phyloP scores from a whole-genome alignment of 495 filamentous ascomycete genomes.

The Aspergillus kassunensis region DNA sequence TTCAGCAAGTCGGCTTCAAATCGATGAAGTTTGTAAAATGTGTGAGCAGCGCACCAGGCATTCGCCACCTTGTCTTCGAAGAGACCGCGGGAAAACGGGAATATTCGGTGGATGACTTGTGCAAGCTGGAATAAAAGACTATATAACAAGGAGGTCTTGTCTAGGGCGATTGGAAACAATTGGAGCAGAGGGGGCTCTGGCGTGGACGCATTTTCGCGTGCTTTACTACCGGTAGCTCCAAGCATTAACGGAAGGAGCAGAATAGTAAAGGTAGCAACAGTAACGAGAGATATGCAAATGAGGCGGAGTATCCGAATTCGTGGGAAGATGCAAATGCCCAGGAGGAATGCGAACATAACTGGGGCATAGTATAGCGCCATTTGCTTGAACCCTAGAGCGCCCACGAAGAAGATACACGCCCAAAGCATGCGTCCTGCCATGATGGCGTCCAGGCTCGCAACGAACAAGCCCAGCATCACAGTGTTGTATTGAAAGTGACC shows the following conservation, averaged over 20 bases:
- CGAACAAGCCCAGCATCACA: slow-evolving; percentile 88
- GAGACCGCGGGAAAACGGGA: slow-evolving; percentile 88
- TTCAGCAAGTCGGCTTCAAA: slow-evolving; percentile 67
- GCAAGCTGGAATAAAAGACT: slow-evolving; percentile 67
- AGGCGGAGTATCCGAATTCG: slow-evolving; percentile 65
- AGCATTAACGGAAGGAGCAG: slow-evolving; percentile 70
- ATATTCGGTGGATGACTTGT: slow-evolving; percentile 83
- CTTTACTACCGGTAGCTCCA: slow-evolving; percentile 41
- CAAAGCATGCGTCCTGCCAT: slow-evolving; percentile 79
- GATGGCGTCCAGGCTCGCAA: slow-evolving; percentile 84
- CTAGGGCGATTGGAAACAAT: slow-evolving; percentile 53
- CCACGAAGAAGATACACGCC: slow-evolving; percentile 92
- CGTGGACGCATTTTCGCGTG: slow-evolving; percentile 28
- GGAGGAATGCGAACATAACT: slow-evolving; percentile 83
- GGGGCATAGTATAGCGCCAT: slow-evolving; percentile 98
- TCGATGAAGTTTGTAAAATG: slow-evolving; percentile 76
- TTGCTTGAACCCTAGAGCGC: slow-evolving; percentile 90
- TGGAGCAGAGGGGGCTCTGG: slow-evolving; percentile 54
- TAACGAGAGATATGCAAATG: slow-evolving; percentile 67
- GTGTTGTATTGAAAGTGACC: slow-evolving; percentile 99
- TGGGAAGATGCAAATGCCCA: slow-evolving; percentile 79
- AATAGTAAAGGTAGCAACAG: slow-evolving; percentile 66
- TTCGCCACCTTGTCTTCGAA: slow-evolving; percentile 99
- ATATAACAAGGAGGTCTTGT: slow-evolving; percentile 64
- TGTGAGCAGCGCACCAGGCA: slow-evolving; percentile 90